These are phyloP conservation scores for Stagonosporopsis cucurbitacearum DNA, from an alignment of 2,329 filamentous ascomycete genomes.

Conservation along the genomic window DNA sequence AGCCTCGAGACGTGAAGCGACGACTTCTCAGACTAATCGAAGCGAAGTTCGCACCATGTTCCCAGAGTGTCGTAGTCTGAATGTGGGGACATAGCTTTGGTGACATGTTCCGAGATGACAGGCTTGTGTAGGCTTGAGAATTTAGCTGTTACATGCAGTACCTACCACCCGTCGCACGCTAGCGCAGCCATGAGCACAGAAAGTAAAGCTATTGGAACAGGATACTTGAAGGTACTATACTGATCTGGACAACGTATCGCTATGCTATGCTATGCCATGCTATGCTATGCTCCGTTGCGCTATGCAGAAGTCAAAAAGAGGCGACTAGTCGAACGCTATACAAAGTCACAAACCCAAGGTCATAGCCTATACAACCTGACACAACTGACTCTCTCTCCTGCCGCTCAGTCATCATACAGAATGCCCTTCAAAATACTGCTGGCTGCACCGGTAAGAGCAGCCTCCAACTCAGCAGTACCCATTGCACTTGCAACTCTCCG, in stretches of 20 bases:
- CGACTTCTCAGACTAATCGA: neutral
- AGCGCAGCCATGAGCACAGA: neutral
- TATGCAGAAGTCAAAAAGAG: conserved; percentile 4
- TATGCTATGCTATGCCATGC: conserved; percentile 18
- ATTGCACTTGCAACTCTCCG: conserved; percentile 79
- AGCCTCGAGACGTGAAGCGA: neutral
- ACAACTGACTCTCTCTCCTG: neutral
- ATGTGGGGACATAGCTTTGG: neutral
- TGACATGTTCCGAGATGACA: neutral
- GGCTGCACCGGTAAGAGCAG: conserved; percentile 67
- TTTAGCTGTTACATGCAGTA: neutral
- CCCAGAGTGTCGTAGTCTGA: conserved; percentile 1
- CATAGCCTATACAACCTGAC: neutral
- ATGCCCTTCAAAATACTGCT: conserved; percentile 46
- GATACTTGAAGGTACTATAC: neutral
- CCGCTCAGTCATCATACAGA: conserved; percentile 18
- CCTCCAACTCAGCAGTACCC: conserved; percentile 78
- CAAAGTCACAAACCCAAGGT: neutral
- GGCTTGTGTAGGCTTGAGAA: neutral
- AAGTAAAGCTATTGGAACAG: neutral
- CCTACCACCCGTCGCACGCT: neutral
- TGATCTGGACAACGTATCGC: conserved; percentile 2
- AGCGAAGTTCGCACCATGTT: conserved; percentile 3
- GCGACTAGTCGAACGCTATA: conserved; percentile 8
- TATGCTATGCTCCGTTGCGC: conserved; percentile 14